phyloP scores from a whole-genome alignment of 2,329 filamentous ascomycete genomes.

The Pseudogymnoascus sp. region DNA sequence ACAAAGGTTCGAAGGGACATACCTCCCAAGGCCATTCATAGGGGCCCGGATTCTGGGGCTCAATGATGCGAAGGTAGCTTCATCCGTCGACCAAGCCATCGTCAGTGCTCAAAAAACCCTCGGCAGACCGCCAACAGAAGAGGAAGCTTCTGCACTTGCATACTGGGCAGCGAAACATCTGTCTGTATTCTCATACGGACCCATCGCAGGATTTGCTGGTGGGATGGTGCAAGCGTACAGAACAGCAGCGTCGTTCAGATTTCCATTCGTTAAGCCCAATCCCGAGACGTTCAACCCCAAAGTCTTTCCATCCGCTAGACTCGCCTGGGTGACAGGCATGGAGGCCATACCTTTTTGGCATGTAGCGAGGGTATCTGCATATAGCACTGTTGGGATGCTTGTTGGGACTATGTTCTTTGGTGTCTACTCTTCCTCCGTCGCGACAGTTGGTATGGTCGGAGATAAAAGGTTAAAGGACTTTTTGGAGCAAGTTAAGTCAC shows the following conservation, averaged over 20 bases:
- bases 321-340: constrained; percentile 15
- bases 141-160: constrained; percentile 25
- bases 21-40: constrained; percentile 23
- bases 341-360: constrained; percentile 22
- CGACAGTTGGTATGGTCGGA: constrained; percentile 20
- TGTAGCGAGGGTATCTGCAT: constrained; percentile 18
- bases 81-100: constrained; percentile 10
- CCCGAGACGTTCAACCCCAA: constrained; percentile 20
- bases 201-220: constrained; percentile 19
- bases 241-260: constrained; percentile 20
- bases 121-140: constrained; percentile 20
- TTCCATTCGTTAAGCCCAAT: constrained; percentile 28
- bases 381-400: constrained; percentile 19
- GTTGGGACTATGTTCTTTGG: constrained; percentile 20
- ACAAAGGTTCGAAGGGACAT: constrained; percentile 15
- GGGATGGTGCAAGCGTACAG: constrained; percentile 22
- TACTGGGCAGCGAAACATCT: constrained; percentile 25
- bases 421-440: constrained; percentile 22
- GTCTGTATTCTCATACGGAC: constrained; percentile 23
- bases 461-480: constrained; percentile 25
- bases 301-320: constrained; percentile 15
- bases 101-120: constrained; percentile 11
- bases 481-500: constrained; percentile 13
- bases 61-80: constrained; percentile 12
- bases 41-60: constrained; percentile 22